Evolutionary conservation across 2,329 filamentous ascomycete species (phyloP).

Genomic region (Zasmidium angulare): DNA sequence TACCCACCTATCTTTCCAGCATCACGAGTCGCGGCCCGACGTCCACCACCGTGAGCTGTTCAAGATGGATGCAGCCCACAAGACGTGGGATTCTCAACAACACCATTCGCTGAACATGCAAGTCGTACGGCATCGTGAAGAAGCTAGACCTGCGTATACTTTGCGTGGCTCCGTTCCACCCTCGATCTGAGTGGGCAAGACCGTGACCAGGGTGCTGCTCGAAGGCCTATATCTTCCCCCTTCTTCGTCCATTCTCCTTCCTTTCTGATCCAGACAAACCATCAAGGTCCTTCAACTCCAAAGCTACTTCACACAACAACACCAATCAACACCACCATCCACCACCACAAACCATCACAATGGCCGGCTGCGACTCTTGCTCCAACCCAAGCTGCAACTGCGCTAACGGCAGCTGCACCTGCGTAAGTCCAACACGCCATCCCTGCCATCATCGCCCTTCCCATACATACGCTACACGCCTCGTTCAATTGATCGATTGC

Average conservation of each 20-base stretch:
- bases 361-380: conserved; percentile 29
- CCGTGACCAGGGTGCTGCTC: conserved; percentile 4
- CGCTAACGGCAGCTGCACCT: conserved; percentile 31
- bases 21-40: conserved; percentile 5
- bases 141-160: conserved; percentile 22
- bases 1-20: conserved; percentile 8
- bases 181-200: conserved; percentile 10
- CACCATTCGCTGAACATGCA: conserved; percentile 11
- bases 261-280: conserved; percentile 17
- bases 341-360: conserved; percentile 26
- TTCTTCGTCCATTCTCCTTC: conserved; percentile 15
- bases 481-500: not conserved
- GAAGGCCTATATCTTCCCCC: conserved; percentile 20
- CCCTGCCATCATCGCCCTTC: not conserved
- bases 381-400: conserved; percentile 33
- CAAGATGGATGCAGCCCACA: conserved; percentile 15
- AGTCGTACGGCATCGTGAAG: conserved; percentile 13
- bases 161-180: conserved; percentile 19
- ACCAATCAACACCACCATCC: conserved; percentile 7
- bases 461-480: not conserved
- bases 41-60: conserved; percentile 8
- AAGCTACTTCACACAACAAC: conserved; percentile 5
- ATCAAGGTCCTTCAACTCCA: conserved; percentile 18
- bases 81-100: conserved; percentile 19
- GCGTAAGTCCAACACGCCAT: conserved; percentile 24